A percentile compares a stretch with the other conserved stretches of the same genome.
Evolutionary conservation across 139 green algal species (phyloP).

Genomic region (Volvox africanus): DNA sequence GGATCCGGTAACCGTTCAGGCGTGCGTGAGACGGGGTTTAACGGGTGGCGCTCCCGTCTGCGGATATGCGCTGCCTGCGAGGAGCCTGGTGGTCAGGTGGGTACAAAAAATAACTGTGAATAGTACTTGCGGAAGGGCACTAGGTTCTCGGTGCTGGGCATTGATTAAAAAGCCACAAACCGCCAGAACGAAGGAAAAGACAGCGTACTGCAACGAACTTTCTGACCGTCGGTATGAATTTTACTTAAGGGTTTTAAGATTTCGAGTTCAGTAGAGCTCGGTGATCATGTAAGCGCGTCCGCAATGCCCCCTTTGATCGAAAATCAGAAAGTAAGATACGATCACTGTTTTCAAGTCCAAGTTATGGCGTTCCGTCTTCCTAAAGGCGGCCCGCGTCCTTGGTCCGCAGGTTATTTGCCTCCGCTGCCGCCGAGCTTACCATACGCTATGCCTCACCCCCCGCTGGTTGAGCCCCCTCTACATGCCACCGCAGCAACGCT

Average conservation of each 20-base stretch:
- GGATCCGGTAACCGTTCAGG: neutral
- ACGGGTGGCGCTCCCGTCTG: neutral
- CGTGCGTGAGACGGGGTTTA: neutral
- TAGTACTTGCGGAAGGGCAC: neutral
- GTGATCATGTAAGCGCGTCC: neutral
- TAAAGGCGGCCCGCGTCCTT: neutral
- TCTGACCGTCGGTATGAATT: neutral
- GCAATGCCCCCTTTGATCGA: too few species aligned
- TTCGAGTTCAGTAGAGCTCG: neutral
- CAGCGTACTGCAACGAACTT: neutral
- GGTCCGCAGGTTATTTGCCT: slow-evolving; percentile 37
- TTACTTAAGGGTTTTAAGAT: neutral
- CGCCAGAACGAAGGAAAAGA: neutral
- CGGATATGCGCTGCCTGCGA: slow-evolving; percentile 19
- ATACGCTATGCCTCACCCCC: slow-evolving; percentile 74
- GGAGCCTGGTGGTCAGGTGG: slow-evolving; percentile 28
- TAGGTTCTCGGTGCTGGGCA: neutral
- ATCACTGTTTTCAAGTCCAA: too few species aligned
- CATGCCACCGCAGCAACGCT: slow-evolving; percentile 25
- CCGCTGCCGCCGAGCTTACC: slow-evolving; percentile 60
- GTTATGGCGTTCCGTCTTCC: neutral
- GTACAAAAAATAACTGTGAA: neutral
- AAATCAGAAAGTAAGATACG: too few species aligned
- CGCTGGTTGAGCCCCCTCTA: slow-evolving; percentile 54
- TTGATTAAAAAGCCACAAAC: neutral